Base-by-base conservation (phyloP, 2,329 filamentous ascomycete genomes). In the Paraconiothyrium sp. region DNA sequence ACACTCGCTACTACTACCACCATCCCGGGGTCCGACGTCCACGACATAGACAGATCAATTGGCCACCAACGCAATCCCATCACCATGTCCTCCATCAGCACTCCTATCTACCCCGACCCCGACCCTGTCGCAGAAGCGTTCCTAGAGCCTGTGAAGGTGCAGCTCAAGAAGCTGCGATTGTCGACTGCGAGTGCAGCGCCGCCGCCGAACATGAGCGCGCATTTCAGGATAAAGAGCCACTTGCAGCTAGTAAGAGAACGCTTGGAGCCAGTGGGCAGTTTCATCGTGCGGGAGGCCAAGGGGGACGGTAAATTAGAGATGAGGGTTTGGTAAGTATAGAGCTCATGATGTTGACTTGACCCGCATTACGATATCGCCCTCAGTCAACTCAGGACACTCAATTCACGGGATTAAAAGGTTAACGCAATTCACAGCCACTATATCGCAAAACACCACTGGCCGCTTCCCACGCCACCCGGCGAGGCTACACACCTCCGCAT, bases 391-490 rank as follows among this genome's bases (percentile, higher is more conserved):
- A 37, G 35, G 35, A 22, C 9, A 8, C 1, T 2, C 1, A 22
- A 22, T 7, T 22, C n/a, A 44, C 3, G 41, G 4, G 20, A 27
- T 39, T 9, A n/a, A 27, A 30, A 30, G 8, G 5, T 35, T 41
- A 27, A 55, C 8, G 9, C 16, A 3, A 16, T 34, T n/a, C 20
- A 4, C 3, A 64, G 66, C 46, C 62, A 49, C 7, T 47, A 66
- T 22, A 66, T 72, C 27, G 65, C 70, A 2, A 35, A 54, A 0
- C 41, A 60, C 4, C 66, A 67, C 50, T 72, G 69, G 70, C 70
- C 68, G 68, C 70, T 67, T 5, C 49, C 65, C 11, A 7, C 27
- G 14, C 20, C 34, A 9, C 49, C 49, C 34, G 20, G 22, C 27
- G 27, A 34, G 3, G 3, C 37, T 59, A 69, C 51, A 16, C 54